Evolutionary conservation across 2,329 filamentous ascomycete genomes (phyloP).

Genomic region (Scedosporium minutisporum): DNA sequence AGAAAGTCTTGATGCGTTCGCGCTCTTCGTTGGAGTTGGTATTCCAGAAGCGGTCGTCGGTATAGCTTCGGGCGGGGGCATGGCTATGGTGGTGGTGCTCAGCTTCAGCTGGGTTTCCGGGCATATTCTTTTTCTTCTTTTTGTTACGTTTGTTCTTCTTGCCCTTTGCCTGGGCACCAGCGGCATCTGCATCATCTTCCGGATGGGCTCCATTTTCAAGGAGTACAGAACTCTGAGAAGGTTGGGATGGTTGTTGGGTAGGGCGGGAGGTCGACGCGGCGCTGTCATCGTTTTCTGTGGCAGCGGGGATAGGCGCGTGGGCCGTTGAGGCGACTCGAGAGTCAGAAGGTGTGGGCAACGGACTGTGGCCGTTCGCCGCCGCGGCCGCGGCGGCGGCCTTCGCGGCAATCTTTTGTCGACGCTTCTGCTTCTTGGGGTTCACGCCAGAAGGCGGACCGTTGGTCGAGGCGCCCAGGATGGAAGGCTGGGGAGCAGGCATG

Average conservation of each 20-base stretch:
- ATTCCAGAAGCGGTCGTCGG: constrained; percentile 69
- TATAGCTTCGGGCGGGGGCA: background rate
- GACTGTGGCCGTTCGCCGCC: constrained; percentile 8
- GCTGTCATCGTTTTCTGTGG: constrained; percentile 27
- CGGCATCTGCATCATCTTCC: constrained; percentile 23
- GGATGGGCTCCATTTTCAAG: constrained; percentile 14
- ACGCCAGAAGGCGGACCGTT: constrained; percentile 40
- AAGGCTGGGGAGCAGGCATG: constrained; percentile 13
- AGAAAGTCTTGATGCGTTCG: constrained; percentile 96
- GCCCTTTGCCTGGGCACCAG: constrained; percentile 25
- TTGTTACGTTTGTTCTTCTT: constrained; percentile 64
- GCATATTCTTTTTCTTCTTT: constrained; percentile 33
- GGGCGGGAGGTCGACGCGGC: constrained; percentile 17
- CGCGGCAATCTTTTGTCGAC: constrained; percentile 74
- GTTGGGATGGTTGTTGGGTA: background rate
- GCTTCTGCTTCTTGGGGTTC: constrained; percentile 93
- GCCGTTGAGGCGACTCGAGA: background rate
- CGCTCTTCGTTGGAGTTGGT: constrained; percentile 89
- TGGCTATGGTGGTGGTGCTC: background rate
- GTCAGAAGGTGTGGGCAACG: background rate
- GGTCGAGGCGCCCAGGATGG: constrained; percentile 9
- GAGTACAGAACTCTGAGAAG: background rate
- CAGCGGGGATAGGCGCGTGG: background rate
- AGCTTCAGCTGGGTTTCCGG: background rate
- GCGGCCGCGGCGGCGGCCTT: constrained; percentile 41